Evolutionary conservation across 2,329 filamentous ascomycete genomes (phyloP).

Genomic region (Sporothrix sp.): DNA sequence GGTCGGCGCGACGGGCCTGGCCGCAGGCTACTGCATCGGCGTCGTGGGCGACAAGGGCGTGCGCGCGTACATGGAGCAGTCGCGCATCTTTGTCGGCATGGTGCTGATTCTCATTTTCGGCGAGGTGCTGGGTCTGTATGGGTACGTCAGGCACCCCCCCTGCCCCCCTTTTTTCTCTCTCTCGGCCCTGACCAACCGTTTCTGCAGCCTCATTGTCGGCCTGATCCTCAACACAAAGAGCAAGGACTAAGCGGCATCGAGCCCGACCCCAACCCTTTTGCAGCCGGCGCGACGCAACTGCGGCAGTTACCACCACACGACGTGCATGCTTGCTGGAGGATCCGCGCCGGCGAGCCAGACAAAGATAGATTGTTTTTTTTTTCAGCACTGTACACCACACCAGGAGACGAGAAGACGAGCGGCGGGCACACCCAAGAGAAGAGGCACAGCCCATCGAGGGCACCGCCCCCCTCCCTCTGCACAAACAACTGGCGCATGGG

Average conservation of each 20-base stretch:
- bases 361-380: too few relatives aligned
- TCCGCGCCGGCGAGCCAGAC: too few relatives aligned
- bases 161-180: not conserved
- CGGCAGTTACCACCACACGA: too few relatives aligned
- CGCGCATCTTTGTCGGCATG: constrained; percentile 95
- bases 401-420: not conserved
- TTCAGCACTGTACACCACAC: not conserved
- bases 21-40: constrained; percentile 93
- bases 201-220: constrained; percentile 71
- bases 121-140: constrained; percentile 92
- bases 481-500: constrained; percentile 10
- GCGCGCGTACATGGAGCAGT: constrained; percentile 91
- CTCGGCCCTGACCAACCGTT: constrained; percentile 15
- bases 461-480: too few relatives aligned
- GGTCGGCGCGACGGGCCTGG: constrained; percentile 84
- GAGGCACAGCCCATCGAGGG: too few relatives aligned
- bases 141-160: constrained; percentile 39
- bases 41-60: constrained; percentile 92
- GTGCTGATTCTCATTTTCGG: constrained; percentile 97
- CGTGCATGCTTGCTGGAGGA: too few relatives aligned
- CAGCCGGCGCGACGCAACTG: too few relatives aligned
- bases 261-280: too few relatives aligned
- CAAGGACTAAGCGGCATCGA: constrained; percentile 39
- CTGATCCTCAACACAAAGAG: constrained; percentile 87
- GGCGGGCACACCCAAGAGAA: too few relatives aligned